Evolutionary conservation across 495 filamentous ascomycete genomes (phyloP), one percentile per base, ranked within the genome.

Genomic region (Thermochaetoides thermophila): DNA sequence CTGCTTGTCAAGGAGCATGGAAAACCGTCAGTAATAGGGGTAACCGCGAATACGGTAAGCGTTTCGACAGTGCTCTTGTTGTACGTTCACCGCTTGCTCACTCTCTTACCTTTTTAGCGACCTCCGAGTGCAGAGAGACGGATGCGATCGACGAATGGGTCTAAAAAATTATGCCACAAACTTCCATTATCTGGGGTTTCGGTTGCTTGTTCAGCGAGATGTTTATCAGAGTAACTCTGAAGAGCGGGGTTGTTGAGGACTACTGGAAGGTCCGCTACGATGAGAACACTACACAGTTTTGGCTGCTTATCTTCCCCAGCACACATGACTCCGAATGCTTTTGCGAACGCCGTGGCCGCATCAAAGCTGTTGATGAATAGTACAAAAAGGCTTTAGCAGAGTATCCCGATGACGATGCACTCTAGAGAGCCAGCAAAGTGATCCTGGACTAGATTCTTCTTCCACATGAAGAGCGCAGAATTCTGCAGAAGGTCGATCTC

Each of bases 131-230:
- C 11, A 13, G 3, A 5, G 17, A 3, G 3, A 8, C 14, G 17
- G 14, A 31, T 19, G 8, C 14, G 2, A 9, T 31, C 17, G 29
- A 21, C 12, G 17, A 21, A 4, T 7, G 5, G n/a, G 1, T 5
- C 2, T 13, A 4, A 1, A 24, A 17, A 4, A 15, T 7, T 6
- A 28, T 28, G n/a, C 29, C 1, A 2, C 23, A 31, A 8, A 19
- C 34, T n/a, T 19, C 34, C 1, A 28, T 30, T n/a, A 17, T 37
- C 9, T 37, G 34, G 34, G 16, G n/a, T 9, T 1, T 37, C 1
- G 34, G 34, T 4, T 37, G 34, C 19, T 3, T 37, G 7, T 37
- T 30, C 12, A 30, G 26, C 26, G 27, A 37, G n/a, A 37, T 37
- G 34, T 20, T 37, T 12, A 17, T 37, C 3, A 6, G 34, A 12